Evolutionary conservation across 352 stramenopile species (phyloP).

Genomic region (Globisporangium iwayamae): DNA sequence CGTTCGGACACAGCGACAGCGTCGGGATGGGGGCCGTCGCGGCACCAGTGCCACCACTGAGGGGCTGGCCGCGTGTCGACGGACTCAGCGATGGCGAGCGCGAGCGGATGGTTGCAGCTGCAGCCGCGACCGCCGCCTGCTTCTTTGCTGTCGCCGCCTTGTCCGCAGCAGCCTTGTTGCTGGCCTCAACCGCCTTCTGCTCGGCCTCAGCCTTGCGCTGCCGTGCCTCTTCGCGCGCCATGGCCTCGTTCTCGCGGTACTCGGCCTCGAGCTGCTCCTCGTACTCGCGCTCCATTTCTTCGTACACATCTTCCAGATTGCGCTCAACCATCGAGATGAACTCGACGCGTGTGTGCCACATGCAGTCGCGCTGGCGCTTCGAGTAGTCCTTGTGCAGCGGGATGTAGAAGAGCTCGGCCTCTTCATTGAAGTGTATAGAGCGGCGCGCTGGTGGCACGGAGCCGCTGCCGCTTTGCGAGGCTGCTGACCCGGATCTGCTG

Average conservation of each 20-base stretch:
- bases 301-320: slow-evolving; percentile 83
- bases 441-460: slow-evolving; percentile 23
- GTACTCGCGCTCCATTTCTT: slow-evolving; percentile 86
- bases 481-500: slow-evolving; percentile 7
- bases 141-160: slow-evolving; percentile 1
- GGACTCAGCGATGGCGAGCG: slow-evolving; percentile 35
- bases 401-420: slow-evolving; percentile 87
- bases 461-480: slow-evolving; percentile 5
- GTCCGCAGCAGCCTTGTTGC: slow-evolving; percentile 1
- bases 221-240: slow-evolving; percentile 59
- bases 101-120: slow-evolving; percentile 19
- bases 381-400: slow-evolving; percentile 81
- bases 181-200: slow-evolving; percentile 19
- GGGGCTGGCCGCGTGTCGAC: slow-evolving; percentile 24
- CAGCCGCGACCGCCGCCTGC: slow-evolving; percentile 3
- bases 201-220: slow-evolving; percentile 46
- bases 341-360: slow-evolving; percentile 82
- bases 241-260: slow-evolving; percentile 63
- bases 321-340: slow-evolving; percentile 88
- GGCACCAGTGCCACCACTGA: slow-evolving; percentile 9
- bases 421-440: slow-evolving; percentile 63
- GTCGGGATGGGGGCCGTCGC: slow-evolving; percentile 30
- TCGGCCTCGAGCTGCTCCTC: slow-evolving; percentile 66
- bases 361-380: slow-evolving; percentile 80
- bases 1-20: slow-evolving; percentile 38